phyloP scores from a whole-genome alignment of 169 alveolate genomes.

The Cryptosporidium sp. region DNA sequence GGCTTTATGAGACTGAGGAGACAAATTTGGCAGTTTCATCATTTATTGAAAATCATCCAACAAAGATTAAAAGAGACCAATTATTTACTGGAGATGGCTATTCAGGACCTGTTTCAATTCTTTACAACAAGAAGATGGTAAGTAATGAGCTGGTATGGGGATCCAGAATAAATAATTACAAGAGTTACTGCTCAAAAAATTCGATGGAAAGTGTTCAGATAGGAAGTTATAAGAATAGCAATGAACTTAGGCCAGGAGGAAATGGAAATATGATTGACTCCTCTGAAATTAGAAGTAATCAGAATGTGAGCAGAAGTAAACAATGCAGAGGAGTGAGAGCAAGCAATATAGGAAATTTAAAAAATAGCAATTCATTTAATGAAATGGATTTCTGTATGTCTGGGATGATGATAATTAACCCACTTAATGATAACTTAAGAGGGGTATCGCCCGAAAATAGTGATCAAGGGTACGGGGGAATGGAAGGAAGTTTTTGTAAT shows the following conservation, averaged over 20 bases:
- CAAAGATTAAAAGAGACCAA: conserved; percentile 43
- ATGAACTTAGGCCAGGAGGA: neutral
- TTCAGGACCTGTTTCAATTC: conserved; percentile 62
- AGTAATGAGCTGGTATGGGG: neutral
- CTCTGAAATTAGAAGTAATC: neutral
- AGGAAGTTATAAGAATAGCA: neutral
- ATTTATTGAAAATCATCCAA: conserved; percentile 70
- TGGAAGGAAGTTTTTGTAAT: neutral
- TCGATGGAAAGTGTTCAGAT: neutral
- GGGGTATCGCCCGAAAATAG: neutral
- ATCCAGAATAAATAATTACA: neutral
- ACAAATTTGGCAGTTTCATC: conserved; percentile 64
- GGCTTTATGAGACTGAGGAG: conserved; percentile 73
- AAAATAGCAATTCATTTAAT: neutral
- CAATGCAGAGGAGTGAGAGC: neutral
- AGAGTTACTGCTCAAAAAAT: neutral
- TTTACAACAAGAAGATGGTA: neutral
- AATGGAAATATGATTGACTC: neutral
- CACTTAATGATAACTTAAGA: neutral
- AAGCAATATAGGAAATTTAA: neutral
- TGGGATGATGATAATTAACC: neutral
- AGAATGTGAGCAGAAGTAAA: neutral
- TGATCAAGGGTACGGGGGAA: neutral
- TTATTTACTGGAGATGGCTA: conserved; percentile 67
- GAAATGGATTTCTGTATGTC: conserved; percentile 30